Evolutionary conservation across 805 yeast species (phyloP), one percentile per base, ranked within the genome.

Genomic region (Kurtzmaniella fragi): DNA sequence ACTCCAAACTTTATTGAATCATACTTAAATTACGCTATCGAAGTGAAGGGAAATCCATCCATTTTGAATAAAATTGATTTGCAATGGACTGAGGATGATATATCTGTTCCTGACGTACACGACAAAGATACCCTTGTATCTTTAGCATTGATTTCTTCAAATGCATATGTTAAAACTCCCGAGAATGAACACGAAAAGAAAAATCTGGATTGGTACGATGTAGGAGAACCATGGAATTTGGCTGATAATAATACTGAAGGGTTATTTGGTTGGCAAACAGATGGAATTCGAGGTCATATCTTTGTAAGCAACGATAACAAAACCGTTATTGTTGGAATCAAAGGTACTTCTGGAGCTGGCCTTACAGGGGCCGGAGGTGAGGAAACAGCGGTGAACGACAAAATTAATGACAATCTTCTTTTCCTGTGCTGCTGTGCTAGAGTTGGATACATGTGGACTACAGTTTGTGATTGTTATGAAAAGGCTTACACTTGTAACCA

Each of bases 381-480:
- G 1, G 96, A 84, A 37, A 91, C 98, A 0, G 82, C 84, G 0
- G 77, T 72, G 0, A 80, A 78, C 42, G 99, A 93, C 57, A 88
- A 86, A 58, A 60, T 73, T 23, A 93, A 91, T 57, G 98, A 93
- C 57, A 93, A 93, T 53, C 55, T 91, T 41, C 62, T 93, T 28
- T 93, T 93, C 57, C 85, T 95, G 9, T 93, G 99, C 59, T 93
- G 99, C 59, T 93, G 99, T 64, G 98, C 96, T 0, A 73, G 97
- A 29, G 83, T 91, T 1, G 78, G 93, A 29, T 89, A 88, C 47
- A 62, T 87, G 61, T 93, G 98, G 99, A 78, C 83, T 6, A 84
- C 97, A 0, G 98, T 89, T 1, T 93, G 99, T 62, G 96, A 89
- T 59, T 93, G 99, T 57, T 91, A 83, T 54, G 77, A 80, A 44